Percentiles rank a stretch among this genome's conserved stretches.
Conservation (phyloP, 2,329 filamentous ascomycete genomes). For the Biscogniauxia mediterranea region DNA sequence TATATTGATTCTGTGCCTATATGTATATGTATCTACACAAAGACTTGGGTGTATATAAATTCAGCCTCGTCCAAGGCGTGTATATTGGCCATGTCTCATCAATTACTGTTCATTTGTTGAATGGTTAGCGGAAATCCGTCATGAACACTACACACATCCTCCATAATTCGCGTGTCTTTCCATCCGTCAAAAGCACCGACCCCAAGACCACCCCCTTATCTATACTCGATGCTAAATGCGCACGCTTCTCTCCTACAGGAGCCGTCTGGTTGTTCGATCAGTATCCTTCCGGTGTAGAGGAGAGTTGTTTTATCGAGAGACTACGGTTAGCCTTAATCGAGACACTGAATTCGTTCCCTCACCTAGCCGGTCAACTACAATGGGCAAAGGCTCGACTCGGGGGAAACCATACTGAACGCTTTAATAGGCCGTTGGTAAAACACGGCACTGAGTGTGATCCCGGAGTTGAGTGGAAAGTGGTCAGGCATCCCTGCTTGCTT, state of each 20-base stretch:
- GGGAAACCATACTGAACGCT: constrained; percentile 31
- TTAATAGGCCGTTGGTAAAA: constrained; percentile 35
- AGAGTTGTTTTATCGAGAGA: not conserved
- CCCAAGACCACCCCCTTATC: constrained; percentile 31
- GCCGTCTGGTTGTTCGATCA: constrained; percentile 44
- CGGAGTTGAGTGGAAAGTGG: constrained; percentile 40
- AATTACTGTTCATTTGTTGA: too few relatives aligned
- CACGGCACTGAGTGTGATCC: constrained; percentile 39
- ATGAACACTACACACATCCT: not conserved
- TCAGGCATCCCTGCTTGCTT: constrained; percentile 28
- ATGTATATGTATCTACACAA: too few relatives aligned
- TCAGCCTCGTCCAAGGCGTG: too few relatives aligned
- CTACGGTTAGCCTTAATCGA: constrained; percentile 31
- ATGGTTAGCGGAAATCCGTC: too few relatives aligned
- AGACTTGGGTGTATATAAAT: too few relatives aligned
- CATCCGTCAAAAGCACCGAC: not conserved
- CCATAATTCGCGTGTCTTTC: not conserved
- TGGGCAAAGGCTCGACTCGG: constrained; percentile 30
- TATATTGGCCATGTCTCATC: too few relatives aligned
- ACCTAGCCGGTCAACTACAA: constrained; percentile 41
- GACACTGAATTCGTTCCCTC: constrained; percentile 39
- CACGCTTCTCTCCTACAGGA: constrained; percentile 38
- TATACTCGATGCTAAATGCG: constrained; percentile 43
- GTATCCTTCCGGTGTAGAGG: not conserved
- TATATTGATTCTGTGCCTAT: too few relatives aligned